A percentile compares a stretch with the other conserved stretches of the same genome.
Evolutionary conservation across 306 rosid genomes (phyloP).

Genomic region (Gastrolobium bilobum): DNA sequence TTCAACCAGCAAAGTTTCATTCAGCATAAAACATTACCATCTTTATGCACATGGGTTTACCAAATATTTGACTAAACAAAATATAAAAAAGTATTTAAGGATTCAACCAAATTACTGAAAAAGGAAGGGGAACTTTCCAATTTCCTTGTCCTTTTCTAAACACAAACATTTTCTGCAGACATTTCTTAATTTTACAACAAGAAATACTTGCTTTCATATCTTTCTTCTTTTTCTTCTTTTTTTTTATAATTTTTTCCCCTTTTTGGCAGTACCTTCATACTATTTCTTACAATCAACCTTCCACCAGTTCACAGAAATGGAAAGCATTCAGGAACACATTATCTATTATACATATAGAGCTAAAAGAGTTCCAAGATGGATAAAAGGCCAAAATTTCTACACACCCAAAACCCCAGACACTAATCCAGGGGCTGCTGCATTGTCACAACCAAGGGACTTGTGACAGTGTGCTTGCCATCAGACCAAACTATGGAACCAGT

Average conservation of each 20-base stretch:
- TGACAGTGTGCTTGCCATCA: slow-evolving; percentile 83
- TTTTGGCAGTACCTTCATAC: slow-evolving; percentile 30
- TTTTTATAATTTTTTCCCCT: not conserved
- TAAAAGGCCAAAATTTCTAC: slow-evolving; percentile 52
- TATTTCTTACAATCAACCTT: slow-evolving; percentile 56
- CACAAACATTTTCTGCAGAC: slow-evolving; percentile 61
- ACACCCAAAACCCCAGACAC: slow-evolving; percentile 41
- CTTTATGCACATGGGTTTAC: slow-evolving; percentile 47
- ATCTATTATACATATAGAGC: slow-evolving; percentile 56
- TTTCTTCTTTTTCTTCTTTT: not conserved
- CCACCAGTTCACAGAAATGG: slow-evolving; percentile 59
- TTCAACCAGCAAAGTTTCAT: slow-evolving; percentile 20
- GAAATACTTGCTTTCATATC: slow-evolving; percentile 38
- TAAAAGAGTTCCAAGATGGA: slow-evolving; percentile 50
- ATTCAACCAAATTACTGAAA: slow-evolving; percentile 35
- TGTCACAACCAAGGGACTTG: slow-evolving; percentile 87
- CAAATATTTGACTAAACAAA: slow-evolving; percentile 42
- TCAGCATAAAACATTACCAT: slow-evolving; percentile 36
- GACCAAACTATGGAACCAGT: slow-evolving; percentile 83
- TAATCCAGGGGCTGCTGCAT: slow-evolving; percentile 88
- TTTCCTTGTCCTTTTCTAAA: slow-evolving; percentile 51
- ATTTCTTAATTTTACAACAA: slow-evolving; percentile 61
- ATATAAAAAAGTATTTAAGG: slow-evolving; percentile 32
- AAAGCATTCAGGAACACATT: slow-evolving; percentile 53
- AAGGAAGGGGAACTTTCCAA: slow-evolving; percentile 55